Base-by-base conservation (phyloP, 345 rosid genomes). In the Pugionium dolabratum region DNA sequence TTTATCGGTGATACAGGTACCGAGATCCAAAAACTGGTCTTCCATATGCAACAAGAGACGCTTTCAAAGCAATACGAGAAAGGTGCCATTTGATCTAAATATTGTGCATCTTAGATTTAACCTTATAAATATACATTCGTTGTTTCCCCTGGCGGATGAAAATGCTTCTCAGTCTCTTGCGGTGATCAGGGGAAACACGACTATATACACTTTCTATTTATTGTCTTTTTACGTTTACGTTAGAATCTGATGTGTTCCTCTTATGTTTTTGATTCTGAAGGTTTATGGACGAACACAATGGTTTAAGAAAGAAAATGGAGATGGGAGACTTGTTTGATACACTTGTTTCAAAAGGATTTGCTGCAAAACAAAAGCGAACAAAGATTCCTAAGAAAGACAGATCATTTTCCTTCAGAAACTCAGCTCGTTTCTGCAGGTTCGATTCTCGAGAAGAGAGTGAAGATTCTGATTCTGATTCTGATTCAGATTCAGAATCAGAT, bases 21-120 rank as follows among this genome's bases (percentile, higher is more conserved):
- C 81, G 85, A 8, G 99, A 94, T 84, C 97, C 99, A 55, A 90
- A 80, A 84, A 86, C 97, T n/a, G 95, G 96, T 28, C 71, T 81
- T 48, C 84, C 95, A 45, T 90, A 90, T 76, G 92, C 99, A 30
- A 90, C 90, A 9, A 83, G 51, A 63, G 97, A 88, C 73, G 97
- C 95, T 61, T 94, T 90, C 72, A 88, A 83, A 81, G 85, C 83
- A 50, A 80, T 94, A 58, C 82, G 92, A 3, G 82, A 88, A 78
- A 82, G 97, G 97, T 93, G 74, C 1, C 7, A 1, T 44, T 70
- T 70, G 39, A 52, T 54, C 5, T 9, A 39, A 4, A 33, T 27
- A 31, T 68, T 54, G 43, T 63, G 27, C 45, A 26, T 59, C 30
- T 25, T 49, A 57, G 28, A 26, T 18, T 36, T 66, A 48, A 65